Percentiles rank a stretch among this genome's conserved stretches.
Conservation (phyloP, 331 rosid species). For the Quercus phellos region DNA sequence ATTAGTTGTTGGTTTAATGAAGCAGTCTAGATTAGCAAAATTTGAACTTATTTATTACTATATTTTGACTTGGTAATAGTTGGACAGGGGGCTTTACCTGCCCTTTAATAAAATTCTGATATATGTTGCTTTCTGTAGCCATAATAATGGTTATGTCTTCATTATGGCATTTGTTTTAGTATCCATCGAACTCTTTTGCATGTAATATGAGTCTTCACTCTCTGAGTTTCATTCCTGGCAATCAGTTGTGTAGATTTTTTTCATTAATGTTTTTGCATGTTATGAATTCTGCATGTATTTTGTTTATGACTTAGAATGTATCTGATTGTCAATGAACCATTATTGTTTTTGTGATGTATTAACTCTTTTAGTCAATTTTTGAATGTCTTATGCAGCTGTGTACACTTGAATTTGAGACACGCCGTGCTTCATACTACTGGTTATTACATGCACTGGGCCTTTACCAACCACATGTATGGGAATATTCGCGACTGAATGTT, state of each 20-base stretch:
- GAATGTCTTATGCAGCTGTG: constrained; percentile 58
- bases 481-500: constrained; percentile 86
- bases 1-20: background rate
- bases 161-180: background rate
- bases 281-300: background rate
- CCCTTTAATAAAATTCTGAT: background rate
- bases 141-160: background rate
- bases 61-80: background rate
- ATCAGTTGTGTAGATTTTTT: background rate
- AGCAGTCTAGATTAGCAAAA: background rate
- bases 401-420: constrained; percentile 97
- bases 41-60: background rate
- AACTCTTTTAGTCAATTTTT: constrained; percentile 7
- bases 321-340: background rate
- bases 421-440: constrained; percentile 97
- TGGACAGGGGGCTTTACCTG: background rate
- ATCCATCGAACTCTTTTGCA: background rate
- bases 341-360: background rate
- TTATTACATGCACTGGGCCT: constrained; percentile 63
- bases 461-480: constrained; percentile 95
- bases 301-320: background rate
- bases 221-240: background rate
- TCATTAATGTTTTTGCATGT: background rate
- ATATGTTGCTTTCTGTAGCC: background rate
- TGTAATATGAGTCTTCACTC: background rate